phyloP scores from a whole-genome alignment of 1,284 basidiomycete species.

The Gymnopus androsaceus region DNA sequence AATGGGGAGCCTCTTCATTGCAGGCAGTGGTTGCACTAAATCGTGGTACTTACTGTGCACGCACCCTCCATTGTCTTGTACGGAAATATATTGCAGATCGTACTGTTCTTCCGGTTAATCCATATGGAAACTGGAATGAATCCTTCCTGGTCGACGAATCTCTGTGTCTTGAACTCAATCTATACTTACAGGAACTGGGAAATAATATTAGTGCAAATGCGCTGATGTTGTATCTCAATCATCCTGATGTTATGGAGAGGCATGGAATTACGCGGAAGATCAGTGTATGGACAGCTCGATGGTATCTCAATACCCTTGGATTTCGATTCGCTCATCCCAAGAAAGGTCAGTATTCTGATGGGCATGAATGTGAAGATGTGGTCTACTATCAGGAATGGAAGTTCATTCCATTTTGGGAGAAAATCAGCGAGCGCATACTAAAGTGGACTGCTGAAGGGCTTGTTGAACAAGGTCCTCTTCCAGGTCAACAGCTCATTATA shows the following conservation, averaged over 20 bases:
- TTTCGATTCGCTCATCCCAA: conserved; percentile 4
- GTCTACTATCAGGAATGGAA: background rate
- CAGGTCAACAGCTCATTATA: conserved; percentile 14
- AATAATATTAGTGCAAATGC: no score
- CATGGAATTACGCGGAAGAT: conserved; percentile 11
- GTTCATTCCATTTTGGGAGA: background rate
- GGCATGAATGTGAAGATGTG: conserved; percentile 29
- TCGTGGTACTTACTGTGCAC: conserved; percentile 9
- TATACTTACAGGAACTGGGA: conserved; percentile 8
- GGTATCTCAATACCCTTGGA: conserved; percentile 8
- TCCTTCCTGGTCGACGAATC: conserved; percentile 16
- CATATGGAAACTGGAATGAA: no score
- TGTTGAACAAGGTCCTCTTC: background rate
- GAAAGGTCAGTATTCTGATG: conserved; percentile 30
- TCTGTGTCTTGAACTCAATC: conserved; percentile 11
- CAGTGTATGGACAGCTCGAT: background rate
- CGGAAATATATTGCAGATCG: conserved; percentile 8
- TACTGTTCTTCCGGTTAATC: no score
- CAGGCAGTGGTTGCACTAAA: conserved; percentile 10
- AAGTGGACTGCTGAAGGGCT: no score
- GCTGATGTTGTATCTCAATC: no score
- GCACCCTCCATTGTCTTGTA: conserved; percentile 8
- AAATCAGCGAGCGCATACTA: no score
- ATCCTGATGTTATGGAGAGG: no score
- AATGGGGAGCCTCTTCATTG: conserved; percentile 13